A percentile compares a stretch with the other conserved stretches of the same genome.
Evolutionary conservation across 768 basidiomycete genomes (phyloP).

Genomic region (Mycena latifolia): DNA sequence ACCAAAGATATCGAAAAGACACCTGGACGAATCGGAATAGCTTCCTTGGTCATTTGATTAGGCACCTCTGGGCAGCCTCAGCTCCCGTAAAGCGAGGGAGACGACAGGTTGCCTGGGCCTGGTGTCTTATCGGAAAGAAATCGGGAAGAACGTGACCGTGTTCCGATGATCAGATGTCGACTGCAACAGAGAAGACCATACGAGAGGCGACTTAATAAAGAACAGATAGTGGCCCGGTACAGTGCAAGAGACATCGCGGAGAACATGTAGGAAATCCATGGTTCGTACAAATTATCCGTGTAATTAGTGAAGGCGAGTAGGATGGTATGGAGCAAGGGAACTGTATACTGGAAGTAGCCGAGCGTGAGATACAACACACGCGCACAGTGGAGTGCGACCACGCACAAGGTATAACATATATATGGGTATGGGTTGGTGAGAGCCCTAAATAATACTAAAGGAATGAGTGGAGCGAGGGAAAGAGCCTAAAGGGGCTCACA

Average conservation of each 20-base stretch:
- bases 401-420: conserved; percentile 51
- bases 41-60: conserved; percentile 34
- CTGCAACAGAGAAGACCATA: too few relatives aligned
- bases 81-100: conserved; percentile 23
- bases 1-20: background rate
- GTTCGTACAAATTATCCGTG: conserved; percentile 37
- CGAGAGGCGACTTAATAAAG: background rate
- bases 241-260: background rate
- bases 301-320: conserved; percentile 29
- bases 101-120: conserved; percentile 3
- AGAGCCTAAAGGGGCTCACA: conserved; percentile 18
- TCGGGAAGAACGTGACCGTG: conserved; percentile 33
- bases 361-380: conserved; percentile 32
- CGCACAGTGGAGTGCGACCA: conserved; percentile 43
- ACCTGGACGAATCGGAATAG: conserved; percentile 27
- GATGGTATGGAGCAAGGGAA: conserved; percentile 30
- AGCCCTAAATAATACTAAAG: conserved; percentile 34
- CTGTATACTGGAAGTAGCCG: conserved; percentile 30
- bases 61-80: conserved; percentile 1
- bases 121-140: conserved; percentile 21
- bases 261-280: conserved; percentile 17
- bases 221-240: background rate
- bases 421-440: conserved; percentile 48
- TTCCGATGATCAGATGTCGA: conserved; percentile 24
- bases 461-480: conserved; percentile 22